Base-by-base conservation (phyloP, 2,329 filamentous ascomycete genomes). In the Verticillium longisporum region DNA sequence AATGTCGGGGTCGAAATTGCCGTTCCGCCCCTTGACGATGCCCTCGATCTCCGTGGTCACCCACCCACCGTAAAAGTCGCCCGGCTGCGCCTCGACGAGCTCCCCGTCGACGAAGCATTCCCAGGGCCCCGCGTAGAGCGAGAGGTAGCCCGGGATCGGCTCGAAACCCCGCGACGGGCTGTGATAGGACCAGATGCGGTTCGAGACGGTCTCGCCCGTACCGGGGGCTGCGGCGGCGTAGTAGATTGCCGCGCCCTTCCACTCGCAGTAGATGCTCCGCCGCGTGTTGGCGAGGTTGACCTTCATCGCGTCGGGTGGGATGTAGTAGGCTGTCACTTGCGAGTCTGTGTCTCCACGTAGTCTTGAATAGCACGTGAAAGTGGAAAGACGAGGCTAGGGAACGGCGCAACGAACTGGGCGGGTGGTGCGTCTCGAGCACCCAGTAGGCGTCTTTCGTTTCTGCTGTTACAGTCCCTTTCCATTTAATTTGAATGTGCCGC, bases 21-120 rank as follows among this genome's bases (percentile, higher is more conserved):
- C 77, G 60, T 72, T 70, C 55, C 68, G 69, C 13, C 75, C 77
- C 70, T 80, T 79, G 61, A 79, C 73, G 56, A 79, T 77, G 34
- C 83, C 81, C 65, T 82, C 80, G 63, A 87, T 78, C 61, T 88
- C 84, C 63, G 78, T 80, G 57, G 83, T 87, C 63, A 84, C 81
- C 84, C 85, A 88, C 2, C 85, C 85, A 31, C 85, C 85, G 71
- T 87, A 87, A 65, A 86, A 87, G 66, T 87, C 84, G 7, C 83
- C 83, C 15, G 82, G 83, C 73, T 87, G 83, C 45, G 83, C 74
- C 69, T 81, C 75, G 21, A 86, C 85, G 67, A 77, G 77, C 70
- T 87, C 84, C 10, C 83, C 83, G 69, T 87, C 83, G 4, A 86
- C 84, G 69, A 77, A 84, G 67, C 84, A 88, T 61, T 85, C 80